A percentile compares a stretch with the other conserved stretches of the same genome.
These are phyloP conservation scores for Penicillium sp. DNA, from an alignment of 2,329 filamentous ascomycete genomes.

Conservation along the genomic window DNA sequence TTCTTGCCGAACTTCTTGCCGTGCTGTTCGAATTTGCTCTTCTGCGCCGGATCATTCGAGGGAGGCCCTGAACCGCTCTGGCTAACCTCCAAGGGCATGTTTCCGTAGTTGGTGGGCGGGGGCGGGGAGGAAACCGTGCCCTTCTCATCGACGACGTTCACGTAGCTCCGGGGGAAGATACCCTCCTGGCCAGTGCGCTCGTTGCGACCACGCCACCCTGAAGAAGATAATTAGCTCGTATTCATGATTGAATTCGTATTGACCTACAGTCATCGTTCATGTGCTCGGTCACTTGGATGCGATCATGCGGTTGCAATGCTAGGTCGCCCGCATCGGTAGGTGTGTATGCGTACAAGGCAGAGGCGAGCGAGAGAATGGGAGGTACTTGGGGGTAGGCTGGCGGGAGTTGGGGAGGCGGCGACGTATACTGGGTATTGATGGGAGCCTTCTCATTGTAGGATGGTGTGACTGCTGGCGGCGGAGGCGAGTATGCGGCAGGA, in stretches of 20 bases:
- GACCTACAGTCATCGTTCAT: conserved; percentile 85
- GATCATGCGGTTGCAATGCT: conserved; percentile 72
- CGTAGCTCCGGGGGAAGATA: conserved; percentile 93
- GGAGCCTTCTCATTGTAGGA: conserved; percentile 41
- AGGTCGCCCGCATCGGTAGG: conserved; percentile 77
- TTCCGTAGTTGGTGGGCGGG: conserved; percentile 44
- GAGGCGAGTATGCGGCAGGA: conserved; percentile 34
- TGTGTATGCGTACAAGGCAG: conserved; percentile 76
- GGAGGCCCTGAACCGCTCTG: conserved; percentile 47
- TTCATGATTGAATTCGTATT: not conserved
- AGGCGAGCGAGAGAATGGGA: conserved; percentile 63
- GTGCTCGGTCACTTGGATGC: conserved; percentile 75
- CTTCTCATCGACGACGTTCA: conserved; percentile 64
- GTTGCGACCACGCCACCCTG: conserved; percentile 76
- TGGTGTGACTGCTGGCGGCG: conserved; percentile 34
- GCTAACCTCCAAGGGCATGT: conserved; percentile 70
- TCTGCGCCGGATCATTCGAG: conserved; percentile 42
- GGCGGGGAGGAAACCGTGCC: conserved; percentile 29
- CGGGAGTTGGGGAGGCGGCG: conserved; percentile 45
- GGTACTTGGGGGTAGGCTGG: conserved; percentile 48
- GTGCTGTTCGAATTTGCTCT: conserved; percentile 62
- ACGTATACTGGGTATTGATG: conserved; percentile 38
- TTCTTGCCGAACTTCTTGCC: conserved; percentile 98
- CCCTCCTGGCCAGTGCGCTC: conserved; percentile 75
- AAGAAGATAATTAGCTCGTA: conserved; percentile 12